Evolutionary conservation across 352 stramenopile species (phyloP).

Genomic region (Globisporangium heterothallicum): DNA sequence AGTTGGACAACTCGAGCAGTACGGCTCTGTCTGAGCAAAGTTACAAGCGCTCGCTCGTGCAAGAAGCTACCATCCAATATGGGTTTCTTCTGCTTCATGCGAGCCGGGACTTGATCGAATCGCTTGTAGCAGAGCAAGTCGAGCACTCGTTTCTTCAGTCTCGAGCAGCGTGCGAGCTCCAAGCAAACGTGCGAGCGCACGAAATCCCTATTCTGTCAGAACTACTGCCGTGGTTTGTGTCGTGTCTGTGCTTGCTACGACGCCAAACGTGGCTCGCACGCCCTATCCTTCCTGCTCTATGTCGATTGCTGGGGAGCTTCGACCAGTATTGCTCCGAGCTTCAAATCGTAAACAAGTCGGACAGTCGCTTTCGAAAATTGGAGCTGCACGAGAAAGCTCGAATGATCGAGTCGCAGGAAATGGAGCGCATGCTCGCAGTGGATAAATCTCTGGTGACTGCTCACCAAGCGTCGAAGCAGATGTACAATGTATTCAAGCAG

Average conservation of each 20-base stretch:
- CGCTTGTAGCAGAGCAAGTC: conserved; percentile 37
- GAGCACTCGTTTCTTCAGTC: conserved; percentile 42
- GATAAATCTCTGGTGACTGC: conserved; percentile 41
- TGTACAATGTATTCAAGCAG: conserved; percentile 87
- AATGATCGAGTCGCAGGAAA: conserved; percentile 56
- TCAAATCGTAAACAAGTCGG: conserved; percentile 51
- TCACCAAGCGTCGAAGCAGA: conserved; percentile 53
- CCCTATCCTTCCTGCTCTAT: conserved; percentile 57
- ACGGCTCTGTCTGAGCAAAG: conserved; percentile 2
- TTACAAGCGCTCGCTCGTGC: conserved; percentile 40
- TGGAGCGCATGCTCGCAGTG: conserved; percentile 44
- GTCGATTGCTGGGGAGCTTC: conserved; percentile 55
- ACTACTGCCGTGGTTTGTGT: conserved; percentile 73
- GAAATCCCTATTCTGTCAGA: conserved; percentile 53
- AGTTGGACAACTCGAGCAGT: neutral
- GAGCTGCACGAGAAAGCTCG: conserved; percentile 56
- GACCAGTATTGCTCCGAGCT: conserved; percentile 75
- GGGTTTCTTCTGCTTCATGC: conserved; percentile 57
- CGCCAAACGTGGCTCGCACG: conserved; percentile 76
- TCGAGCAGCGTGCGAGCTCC: conserved; percentile 15
- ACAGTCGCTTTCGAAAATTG: conserved; percentile 56
- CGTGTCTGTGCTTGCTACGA: conserved; percentile 71
- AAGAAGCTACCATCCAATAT: conserved; percentile 67
- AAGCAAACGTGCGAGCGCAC: conserved; percentile 32
- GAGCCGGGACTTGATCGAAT: conserved; percentile 46